Evolutionary conservation across 1,284 basidiomycete genomes (phyloP).

Genomic region (Trametes versicolor): DNA sequence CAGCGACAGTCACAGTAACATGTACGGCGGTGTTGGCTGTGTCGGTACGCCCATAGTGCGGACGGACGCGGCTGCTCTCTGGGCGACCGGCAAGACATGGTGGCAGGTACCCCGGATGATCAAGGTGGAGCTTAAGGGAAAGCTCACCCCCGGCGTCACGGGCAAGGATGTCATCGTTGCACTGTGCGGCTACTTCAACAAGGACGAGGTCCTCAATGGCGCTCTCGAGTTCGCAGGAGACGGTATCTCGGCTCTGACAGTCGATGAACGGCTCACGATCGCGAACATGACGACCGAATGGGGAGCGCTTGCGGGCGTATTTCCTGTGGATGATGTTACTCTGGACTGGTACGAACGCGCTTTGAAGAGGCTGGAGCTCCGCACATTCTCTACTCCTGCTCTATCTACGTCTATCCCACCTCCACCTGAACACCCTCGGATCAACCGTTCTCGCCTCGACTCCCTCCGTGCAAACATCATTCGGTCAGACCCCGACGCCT

Average conservation of each 20-base stretch:
- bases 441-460: slow-evolving; percentile 82
- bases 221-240: slow-evolving; percentile 98
- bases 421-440: slow-evolving; percentile 86
- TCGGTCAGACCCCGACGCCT: slow-evolving; percentile 80
- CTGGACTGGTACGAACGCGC: slow-evolving; percentile 90
- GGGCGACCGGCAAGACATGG: slow-evolving; percentile 99
- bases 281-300: slow-evolving; percentile 99
- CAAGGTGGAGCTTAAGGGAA: slow-evolving; percentile 91
- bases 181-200: slow-evolving; percentile 95
- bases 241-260: slow-evolving; percentile 81
- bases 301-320: slow-evolving; percentile 96
- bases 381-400: slow-evolving; percentile 72
- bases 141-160: slow-evolving; percentile 88
- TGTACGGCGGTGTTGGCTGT: slow-evolving; percentile 98
- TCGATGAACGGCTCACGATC: slow-evolving; percentile 96
- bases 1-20: slow-evolving; percentile 97
- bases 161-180: slow-evolving; percentile 99
- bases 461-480: slow-evolving; percentile 67
- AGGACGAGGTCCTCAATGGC: slow-evolving; percentile 98
- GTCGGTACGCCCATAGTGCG: slow-evolving; percentile 97
- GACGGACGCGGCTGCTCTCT: slow-evolving; percentile 94
- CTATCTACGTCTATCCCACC: slow-evolving; percentile 65
- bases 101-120: slow-evolving; percentile 99
- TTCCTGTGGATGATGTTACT: slow-evolving; percentile 90
- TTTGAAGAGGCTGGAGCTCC: slow-evolving; percentile 81